These are phyloP conservation scores for Tylopilus sp. DNA, from an alignment of 768 basidiomycete genomes.

Conservation along the genomic window DNA sequence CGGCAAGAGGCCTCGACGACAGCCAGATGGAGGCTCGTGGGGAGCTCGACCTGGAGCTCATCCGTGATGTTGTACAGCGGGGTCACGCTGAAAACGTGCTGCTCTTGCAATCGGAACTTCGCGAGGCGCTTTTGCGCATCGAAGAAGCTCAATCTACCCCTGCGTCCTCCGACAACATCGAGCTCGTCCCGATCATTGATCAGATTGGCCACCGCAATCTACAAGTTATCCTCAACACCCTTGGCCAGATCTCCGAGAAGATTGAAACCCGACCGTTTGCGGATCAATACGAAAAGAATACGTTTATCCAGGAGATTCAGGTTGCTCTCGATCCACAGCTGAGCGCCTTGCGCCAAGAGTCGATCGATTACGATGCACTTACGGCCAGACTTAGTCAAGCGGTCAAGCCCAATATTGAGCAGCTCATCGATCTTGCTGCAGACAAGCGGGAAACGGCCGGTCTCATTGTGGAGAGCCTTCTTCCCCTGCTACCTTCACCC, in stretches of 20 bases:
- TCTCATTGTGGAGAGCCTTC: constrained; percentile 70
- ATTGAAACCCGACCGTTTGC: constrained; percentile 33
- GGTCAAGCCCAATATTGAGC: constrained; percentile 85
- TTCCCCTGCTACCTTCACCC: constrained; percentile 57
- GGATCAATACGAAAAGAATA: constrained; percentile 49
- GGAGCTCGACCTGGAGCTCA: constrained; percentile 74
- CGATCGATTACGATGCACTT: constrained; percentile 74
- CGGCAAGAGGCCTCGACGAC: constrained; percentile 54
- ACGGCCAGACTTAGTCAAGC: constrained; percentile 76
- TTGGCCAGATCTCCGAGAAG: constrained; percentile 43
- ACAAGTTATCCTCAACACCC: constrained; percentile 56
- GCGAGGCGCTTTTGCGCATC: constrained; percentile 44
- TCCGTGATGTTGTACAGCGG: constrained; percentile 67
- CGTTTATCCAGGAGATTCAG: constrained; percentile 59
- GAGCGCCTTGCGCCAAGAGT: constrained; percentile 56
- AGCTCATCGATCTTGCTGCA: constrained; percentile 84
- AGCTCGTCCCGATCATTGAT: constrained; percentile 49
- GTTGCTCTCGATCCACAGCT: constrained; percentile 57
- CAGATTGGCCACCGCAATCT: constrained; percentile 55
- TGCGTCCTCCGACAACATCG: constrained; percentile 20
- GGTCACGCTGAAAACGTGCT: constrained; percentile 59
- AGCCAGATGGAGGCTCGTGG: constrained; percentile 69
- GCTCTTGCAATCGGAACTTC: constrained; percentile 58
- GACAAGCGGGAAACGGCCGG: constrained; percentile 86
- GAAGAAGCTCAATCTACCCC: constrained; percentile 24